Conservation (phyloP, 1,284 basidiomycete species). For the Ustilago sp. region DNA sequence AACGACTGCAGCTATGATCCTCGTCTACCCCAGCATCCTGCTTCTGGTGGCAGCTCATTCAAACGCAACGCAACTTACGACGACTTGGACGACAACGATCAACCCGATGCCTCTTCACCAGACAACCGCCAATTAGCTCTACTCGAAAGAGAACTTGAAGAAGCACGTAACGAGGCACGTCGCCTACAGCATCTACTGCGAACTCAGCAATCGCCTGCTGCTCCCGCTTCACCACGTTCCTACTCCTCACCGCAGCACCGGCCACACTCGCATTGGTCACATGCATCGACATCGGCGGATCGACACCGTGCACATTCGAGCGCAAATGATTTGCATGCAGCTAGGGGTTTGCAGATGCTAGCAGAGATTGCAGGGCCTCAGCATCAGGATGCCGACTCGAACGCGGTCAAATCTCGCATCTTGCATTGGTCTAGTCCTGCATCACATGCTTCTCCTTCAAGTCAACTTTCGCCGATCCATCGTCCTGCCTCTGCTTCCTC, state of each 20-base stretch:
- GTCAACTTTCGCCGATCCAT: conserved; percentile 11
- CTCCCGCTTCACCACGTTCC: conserved; percentile 6
- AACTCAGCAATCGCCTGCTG: neutral
- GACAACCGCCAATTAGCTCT: conserved; percentile 11
- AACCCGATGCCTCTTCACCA: conserved; percentile 1
- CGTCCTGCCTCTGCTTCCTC: neutral
- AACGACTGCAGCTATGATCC: conserved; percentile 43
- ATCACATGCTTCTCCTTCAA: conserved; percentile 23
- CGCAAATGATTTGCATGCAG: conserved; percentile 34
- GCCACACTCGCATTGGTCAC: neutral
- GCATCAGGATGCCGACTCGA: conserved; percentile 40
- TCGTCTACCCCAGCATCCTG: conserved; percentile 28
- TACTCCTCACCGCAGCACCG: neutral
- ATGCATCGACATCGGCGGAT: neutral
- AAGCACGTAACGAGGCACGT: conserved; percentile 27
- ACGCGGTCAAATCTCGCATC: conserved; percentile 35
- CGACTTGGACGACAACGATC: conserved; percentile 32
- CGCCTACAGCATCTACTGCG: conserved; percentile 34
- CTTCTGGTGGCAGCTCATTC: conserved; percentile 1
- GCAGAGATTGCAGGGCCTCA: conserved; percentile 44
- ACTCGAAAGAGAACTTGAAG: conserved; percentile 20
- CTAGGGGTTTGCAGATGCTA: conserved; percentile 49
- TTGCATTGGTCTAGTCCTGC: conserved; percentile 27
- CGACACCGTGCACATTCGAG: conserved; percentile 12
- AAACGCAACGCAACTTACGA: conserved; percentile 3